Evolutionary conservation across 352 stramenopile species (phyloP), one percentile per base, ranked within the genome.

Genomic region (Pythium pyrilobum): DNA sequence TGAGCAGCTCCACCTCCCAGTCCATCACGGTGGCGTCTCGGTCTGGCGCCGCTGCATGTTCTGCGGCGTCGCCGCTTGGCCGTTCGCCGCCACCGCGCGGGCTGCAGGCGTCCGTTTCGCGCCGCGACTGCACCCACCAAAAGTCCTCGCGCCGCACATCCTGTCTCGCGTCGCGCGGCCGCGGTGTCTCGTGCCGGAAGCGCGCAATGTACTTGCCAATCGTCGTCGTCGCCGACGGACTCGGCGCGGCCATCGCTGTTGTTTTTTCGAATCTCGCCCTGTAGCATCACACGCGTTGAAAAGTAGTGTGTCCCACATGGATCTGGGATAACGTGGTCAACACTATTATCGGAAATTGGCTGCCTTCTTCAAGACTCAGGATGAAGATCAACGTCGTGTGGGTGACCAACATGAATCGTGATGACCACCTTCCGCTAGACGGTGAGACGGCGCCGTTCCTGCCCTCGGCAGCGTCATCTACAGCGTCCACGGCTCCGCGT

Each of bases 201-300:
- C 77, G 72, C 23, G 72, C 73, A 12, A 88, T 88, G 67, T 88
- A 88, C 42, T 67, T 78, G 47, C 71, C 71, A 64, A 88, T 88
- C 6, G 77, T 88, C 51, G 67, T 68, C 32, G 44, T 53, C 37
- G 66, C 39, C 5, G 51, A 37, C 23, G 45, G 29, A 11, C 8
- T 33, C 29, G 31, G 38, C 15, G 29, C n/a, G 0, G 34, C 42
- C 36, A 48, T 48, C 10, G 15, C 11, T 36, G 31, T 36, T 52
- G 31, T 24, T 41, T 47, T 51, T 60, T 54, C 53, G 51, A 59
- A 59, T 59, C 41, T 50, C 36, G 16, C 28, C 18, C n/a, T n/a
- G n/a, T n/a, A n/a, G n/a, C n/a, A n/a, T n/a, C n/a, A n/a, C n/a
- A n/a, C n/a, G n/a, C n/a, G n/a, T n/a, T n/a, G n/a, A n/a, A 0